Evolutionary conservation across 1,284 basidiomycete genomes (phyloP), one percentile per base, ranked within the genome.

Genomic region (Trichosporon sp.): DNA sequence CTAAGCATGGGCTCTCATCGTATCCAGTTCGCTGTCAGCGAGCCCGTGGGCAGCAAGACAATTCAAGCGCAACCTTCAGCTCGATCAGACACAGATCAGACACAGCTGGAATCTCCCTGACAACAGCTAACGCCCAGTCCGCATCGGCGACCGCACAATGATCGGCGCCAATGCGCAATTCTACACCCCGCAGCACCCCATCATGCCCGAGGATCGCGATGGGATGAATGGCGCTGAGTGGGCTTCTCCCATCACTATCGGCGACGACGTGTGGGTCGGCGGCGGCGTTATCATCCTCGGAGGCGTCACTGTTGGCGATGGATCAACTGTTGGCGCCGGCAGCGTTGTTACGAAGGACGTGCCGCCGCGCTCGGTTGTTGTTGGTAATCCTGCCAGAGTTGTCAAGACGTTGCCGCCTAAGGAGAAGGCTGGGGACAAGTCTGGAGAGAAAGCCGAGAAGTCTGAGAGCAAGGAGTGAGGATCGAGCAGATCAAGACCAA

Each of bases 301-400:
- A 0, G 82, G 82, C 2, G 81, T 84, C 1, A 82, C 71, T 2
- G 81, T 84, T n/a, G 83, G 83, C 0, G 64, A 78, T 14, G 83
- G 83, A 0, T 69, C 66, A 4, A 82, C 81, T 2, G 73, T 84
- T 7, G 83, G 82, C 0, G 83, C 83, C 0, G 82, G 82, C 0
- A 71, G 70, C 11, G 81, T 84, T 5, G 83, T 84, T 0, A 84
- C 83, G 0, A 82, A 79, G 69, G 72, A 79, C 68, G 74, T 84
- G 1, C 78, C 78, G 5, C 70, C 74, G 33, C 75, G 81, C 62
- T 66, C 62, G 23, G 80, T 84, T 1, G 83, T 78, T 0, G 81
- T 80, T 1, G 83, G 83, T 0, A 83, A 81, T 59, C 83, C 83
- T 2, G 82, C 80, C 0, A 75, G 72, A 36, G 78, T 83, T 2